Evolutionary conservation across 2,329 filamentous ascomycete genomes (phyloP).

Genomic region (Proliferodiscus dingleyae): DNA sequence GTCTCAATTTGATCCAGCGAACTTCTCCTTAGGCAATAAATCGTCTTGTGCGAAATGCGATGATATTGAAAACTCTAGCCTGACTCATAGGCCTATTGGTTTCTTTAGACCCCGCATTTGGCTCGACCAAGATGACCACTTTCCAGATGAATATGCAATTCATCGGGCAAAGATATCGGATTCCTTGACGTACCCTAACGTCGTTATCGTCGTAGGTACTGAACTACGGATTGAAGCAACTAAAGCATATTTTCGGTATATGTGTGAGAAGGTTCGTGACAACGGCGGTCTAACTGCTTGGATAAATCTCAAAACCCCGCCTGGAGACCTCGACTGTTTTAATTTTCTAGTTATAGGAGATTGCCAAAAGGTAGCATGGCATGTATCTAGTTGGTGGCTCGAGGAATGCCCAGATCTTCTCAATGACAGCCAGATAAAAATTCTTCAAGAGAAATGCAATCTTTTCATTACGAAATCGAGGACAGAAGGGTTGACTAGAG

Average conservation of each 20-base stretch:
- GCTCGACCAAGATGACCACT: slow-evolving; percentile 87
- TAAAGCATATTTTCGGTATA: slow-evolving; percentile 76
- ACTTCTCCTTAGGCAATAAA: slow-evolving; percentile 3
- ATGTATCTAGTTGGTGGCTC: slow-evolving; percentile 15
- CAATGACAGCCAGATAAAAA: slow-evolving; percentile 13
- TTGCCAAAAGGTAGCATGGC: slow-evolving; percentile 72
- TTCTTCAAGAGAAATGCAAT: slow-evolving; percentile 11
- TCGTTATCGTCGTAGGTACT: slow-evolving; percentile 86
- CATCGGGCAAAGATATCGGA: slow-evolving; percentile 80
- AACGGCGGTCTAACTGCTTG: slow-evolving; percentile 79
- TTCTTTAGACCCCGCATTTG: slow-evolving; percentile 60
- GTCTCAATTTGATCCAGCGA: slow-evolving; percentile 12
- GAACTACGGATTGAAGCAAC: slow-evolving; percentile 90
- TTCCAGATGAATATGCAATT: slow-evolving; percentile 85
- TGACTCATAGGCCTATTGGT: slow-evolving; percentile 7
- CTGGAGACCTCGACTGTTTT: slow-evolving; percentile 75
- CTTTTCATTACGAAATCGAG: slow-evolving; percentile 12
- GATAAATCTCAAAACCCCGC: slow-evolving; percentile 83
- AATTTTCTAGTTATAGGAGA: slow-evolving; percentile 82
- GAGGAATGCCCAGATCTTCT: slow-evolving; percentile 11
- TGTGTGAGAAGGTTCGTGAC: slow-evolving; percentile 75
- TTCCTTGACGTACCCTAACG: slow-evolving; percentile 75
- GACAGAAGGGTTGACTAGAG: slow-evolving; percentile 8
- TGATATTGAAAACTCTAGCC: slow-evolving; percentile 1
- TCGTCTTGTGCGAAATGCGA: slow-evolving; percentile 4